Percentiles rank a stretch among this genome's conserved stretches.
Conservation (phyloP, 805 yeast species). For the Yarrowia hollandica region DNA sequence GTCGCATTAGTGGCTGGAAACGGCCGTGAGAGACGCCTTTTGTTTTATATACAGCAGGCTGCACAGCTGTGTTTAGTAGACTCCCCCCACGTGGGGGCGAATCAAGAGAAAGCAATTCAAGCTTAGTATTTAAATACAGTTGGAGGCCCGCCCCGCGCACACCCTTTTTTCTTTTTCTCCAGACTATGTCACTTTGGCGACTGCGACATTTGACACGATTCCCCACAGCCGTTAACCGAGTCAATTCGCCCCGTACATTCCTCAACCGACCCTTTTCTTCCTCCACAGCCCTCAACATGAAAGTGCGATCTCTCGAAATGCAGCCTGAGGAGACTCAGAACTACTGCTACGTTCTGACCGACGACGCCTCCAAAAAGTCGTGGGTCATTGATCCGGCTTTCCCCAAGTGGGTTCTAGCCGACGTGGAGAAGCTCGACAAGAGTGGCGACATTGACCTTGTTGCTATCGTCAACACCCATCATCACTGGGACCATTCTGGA, state of each 20-base stretch:
- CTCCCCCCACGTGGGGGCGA: slow-evolving; percentile 24
- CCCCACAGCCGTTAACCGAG: background rate
- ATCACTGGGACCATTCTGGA: slow-evolving; percentile 92
- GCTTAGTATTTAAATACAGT: slow-evolving; percentile 14
- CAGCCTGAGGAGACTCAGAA: slow-evolving; percentile 95
- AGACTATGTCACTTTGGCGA: slow-evolving; percentile 12
- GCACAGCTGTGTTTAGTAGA: background rate
- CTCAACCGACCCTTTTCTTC: background rate
- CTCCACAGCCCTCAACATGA: slow-evolving; percentile 58
- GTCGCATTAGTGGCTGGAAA: background rate
- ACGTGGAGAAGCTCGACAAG: slow-evolving; percentile 43
- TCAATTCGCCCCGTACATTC: background rate
- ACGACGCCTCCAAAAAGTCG: slow-evolving; percentile 62
- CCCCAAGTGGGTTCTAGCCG: slow-evolving; percentile 65
- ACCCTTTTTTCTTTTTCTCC: too few species aligned
- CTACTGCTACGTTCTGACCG: slow-evolving; percentile 78
- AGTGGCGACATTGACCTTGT: slow-evolving; percentile 50
- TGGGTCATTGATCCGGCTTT: slow-evolving; percentile 94
- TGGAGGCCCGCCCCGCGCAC: background rate
- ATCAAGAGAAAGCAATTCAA: slow-evolving; percentile 14
- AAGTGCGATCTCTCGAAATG: slow-evolving; percentile 79
- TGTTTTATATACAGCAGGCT: background rate
- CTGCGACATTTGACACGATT: background rate
- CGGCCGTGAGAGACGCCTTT: too few species aligned
- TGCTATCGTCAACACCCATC: slow-evolving; percentile 93